Base-by-base conservation (phyloP, 2,329 filamentous ascomycete genomes). In the Dryadomyces quercivorus region DNA sequence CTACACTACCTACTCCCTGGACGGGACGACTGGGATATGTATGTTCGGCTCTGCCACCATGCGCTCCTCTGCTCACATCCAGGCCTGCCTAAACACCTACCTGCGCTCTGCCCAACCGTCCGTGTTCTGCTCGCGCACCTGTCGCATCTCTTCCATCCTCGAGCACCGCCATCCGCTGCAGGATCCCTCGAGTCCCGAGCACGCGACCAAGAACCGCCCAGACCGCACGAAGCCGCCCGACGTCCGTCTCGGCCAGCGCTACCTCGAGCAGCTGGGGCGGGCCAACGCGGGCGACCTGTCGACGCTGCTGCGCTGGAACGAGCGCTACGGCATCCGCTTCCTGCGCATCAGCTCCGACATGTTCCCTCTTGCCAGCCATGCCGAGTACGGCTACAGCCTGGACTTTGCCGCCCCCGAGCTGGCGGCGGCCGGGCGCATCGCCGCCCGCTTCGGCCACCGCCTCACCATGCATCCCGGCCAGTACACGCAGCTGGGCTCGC, bases 361-460 rank as follows among this genome's bases (percentile, higher is more conserved):
- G 87, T 97, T 97, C 60, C 92, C 92, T 0, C 96, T 96, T 66
- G 92, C 92, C 1, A 94, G 88, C 59, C 92, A 97, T 63, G 77
- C 80, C 22, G 85, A 88, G 58, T 85, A 95, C 60, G 92, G 91
- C 0, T 97, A 97, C 67, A 85, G 81, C 61, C 75, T 97, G 13
- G 84, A 82, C 0, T 96, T 96, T 65, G 92, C 91, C 0, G 81
- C 86, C 0, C 84, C 90, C 15, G 82, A 79, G 0, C 73, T 97
- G 10, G 84, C 80, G 2, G 84, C 91, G 60, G 88, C 81, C 8
- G 92, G 92, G 1, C 82, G 73, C 62, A 81, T 94, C 2, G 84
- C 88, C 6, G 86, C 80, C 12, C 78, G 91, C 67, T 72, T 92
- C 3, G 87, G 88, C 1, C 92, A 97, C 66, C 78, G 92, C 26